phyloP scores from a whole-genome alignment of 2,329 filamentous ascomycete genomes.

The Coniella lustricola region DNA sequence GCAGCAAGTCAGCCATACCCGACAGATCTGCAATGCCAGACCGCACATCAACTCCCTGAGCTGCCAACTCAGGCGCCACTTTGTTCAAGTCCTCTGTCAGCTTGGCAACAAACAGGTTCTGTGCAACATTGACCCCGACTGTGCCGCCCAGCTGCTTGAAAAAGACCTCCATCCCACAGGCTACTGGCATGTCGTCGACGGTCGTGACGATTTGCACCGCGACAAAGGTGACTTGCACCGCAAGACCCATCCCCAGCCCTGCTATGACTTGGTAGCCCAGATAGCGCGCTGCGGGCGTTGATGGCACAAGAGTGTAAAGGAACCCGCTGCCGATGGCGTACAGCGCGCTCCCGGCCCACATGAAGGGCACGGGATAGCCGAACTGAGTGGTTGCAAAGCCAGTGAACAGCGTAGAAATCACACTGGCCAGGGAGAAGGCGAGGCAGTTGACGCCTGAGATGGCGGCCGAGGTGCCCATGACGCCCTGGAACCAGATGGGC shows the following conservation, averaged over 20 bases:
- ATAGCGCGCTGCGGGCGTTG: background rate
- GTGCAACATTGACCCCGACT: background rate
- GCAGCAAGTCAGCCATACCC: background rate
- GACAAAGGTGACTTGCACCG: constrained; percentile 4
- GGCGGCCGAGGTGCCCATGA: constrained; percentile 3
- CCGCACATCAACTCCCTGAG: background rate
- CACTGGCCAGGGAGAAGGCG: background rate
- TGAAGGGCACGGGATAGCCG: constrained; percentile 2
- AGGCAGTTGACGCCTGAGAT: constrained; percentile 10
- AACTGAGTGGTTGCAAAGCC: background rate
- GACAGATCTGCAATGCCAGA: background rate
- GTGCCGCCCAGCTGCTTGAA: constrained; percentile 3
- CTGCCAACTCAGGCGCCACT: background rate
- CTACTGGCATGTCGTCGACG: background rate
- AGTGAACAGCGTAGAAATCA: constrained; percentile 1
- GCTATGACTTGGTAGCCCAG: constrained; percentile 3
- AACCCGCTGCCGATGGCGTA: constrained; percentile 5
- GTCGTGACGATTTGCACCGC: constrained; percentile 9
- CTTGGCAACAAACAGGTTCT: background rate
- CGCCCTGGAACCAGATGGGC: constrained; percentile 8
- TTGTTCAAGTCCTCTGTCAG: background rate
- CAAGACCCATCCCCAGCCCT: constrained; percentile 5
- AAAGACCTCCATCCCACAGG: constrained; percentile 1
- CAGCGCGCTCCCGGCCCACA: constrained; percentile 3
- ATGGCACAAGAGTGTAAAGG: background rate